A percentile compares a stretch with the other conserved stretches of the same genome.
Evolutionary conservation across 2,329 filamentous ascomycete species (phyloP).

Genomic region (Sarocladium strictum): DNA sequence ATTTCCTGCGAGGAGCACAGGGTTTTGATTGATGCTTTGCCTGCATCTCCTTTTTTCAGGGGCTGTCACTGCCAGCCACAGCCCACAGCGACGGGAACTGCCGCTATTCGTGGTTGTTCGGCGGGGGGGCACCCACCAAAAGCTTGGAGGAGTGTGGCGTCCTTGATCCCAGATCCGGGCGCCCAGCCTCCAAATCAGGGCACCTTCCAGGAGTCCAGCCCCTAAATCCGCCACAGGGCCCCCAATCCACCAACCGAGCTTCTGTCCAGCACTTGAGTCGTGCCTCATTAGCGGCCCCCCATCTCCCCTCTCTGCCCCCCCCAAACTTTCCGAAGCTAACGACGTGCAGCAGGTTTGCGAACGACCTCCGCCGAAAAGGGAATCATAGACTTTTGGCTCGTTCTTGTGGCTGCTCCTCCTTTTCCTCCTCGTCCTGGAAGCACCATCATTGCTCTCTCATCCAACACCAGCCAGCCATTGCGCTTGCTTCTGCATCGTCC

Average conservation of each 20-base stretch:
- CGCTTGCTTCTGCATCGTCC: neutral
- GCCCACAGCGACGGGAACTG: constrained; percentile 3
- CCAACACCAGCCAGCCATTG: neutral
- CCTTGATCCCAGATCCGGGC: neutral
- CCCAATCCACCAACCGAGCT: neutral
- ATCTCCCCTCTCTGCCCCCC: too few relatives aligned
- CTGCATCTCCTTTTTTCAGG: neutral
- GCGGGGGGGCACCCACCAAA: neutral
- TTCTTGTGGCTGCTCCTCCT: neutral
- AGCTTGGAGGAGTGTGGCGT: neutral
- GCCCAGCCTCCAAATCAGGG: neutral
- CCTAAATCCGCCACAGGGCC: too few relatives aligned
- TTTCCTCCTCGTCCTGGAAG: neutral
- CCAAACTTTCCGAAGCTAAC: constrained; percentile 5
- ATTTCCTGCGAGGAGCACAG: too few relatives aligned
- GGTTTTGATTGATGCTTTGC: too few relatives aligned
- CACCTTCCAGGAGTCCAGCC: too few relatives aligned
- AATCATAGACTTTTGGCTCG: neutral
- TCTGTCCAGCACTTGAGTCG: neutral
- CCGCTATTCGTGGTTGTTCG: constrained; percentile 7
- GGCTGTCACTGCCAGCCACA: neutral
- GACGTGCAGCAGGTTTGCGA: neutral
- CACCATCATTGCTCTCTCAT: neutral
- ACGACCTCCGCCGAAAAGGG: neutral
- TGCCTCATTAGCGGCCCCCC: neutral